Base-by-base conservation (phyloP, 1,284 basidiomycete genomes). In the Leccinum proliferum region DNA sequence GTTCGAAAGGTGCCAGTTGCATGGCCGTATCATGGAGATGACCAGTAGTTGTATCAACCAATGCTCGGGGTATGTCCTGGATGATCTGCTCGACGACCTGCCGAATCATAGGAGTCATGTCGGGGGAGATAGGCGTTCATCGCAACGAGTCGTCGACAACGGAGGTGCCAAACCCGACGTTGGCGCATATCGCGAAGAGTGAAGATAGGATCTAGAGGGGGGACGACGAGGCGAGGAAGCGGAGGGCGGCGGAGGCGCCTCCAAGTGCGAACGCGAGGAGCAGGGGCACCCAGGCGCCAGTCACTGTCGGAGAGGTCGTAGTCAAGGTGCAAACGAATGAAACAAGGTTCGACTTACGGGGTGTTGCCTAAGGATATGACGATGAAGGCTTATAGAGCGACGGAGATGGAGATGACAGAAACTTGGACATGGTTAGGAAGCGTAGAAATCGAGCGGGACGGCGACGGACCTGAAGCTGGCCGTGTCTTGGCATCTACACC, bases 361-460 rank as follows among this genome's bases (percentile, higher is more conserved):
- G 94, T 87, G 12, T 86, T 86, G n/a, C 93, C 92, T 81, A 95
- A 90, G 10, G 93, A 94, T 64, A 96, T 94, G 57, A 97, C 93
- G 0, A 89, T 90, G n/a, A 96, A 71, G 0, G 94, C 94, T 72
- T 97, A 94, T 0, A 94, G 73, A 0, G 88, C 88, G 0, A 97
- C 94, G 0, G 91, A 92, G 10, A 86, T 78, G 0, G 93, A 95
- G 74, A 93, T 92, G 34, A 91, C 84, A 91, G 60, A 96, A 78
- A 69, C 93, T 95, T 67, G 9, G 52, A 14, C n/a, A 10, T 9
- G 18, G 8, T 57, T 65, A n/a, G 67, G 63, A 41, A 18, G 32
- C n/a, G 9, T 11, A 8, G 55, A 34, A 7, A 56, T 60, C 43
- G 15, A 46, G 70, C 85, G 58, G 60, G 29, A 29, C 29, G 29